Base-by-base conservation (phyloP, 306 rosid species). In the Cyclanthera cordifolia region DNA sequence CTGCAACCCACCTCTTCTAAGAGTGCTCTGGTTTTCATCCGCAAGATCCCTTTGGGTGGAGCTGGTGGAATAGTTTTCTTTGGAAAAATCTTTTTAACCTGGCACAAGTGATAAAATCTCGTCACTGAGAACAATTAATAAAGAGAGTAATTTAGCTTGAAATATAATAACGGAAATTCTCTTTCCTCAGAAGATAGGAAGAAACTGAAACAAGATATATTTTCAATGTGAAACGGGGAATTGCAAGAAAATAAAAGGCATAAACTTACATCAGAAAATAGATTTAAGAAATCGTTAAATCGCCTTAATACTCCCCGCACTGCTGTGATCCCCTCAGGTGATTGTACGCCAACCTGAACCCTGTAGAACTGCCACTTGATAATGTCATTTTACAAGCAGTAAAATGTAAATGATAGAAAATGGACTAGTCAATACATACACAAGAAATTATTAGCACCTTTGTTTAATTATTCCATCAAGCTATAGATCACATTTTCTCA, bases 331-430 rank as follows among this genome's bases (percentile, higher is more conserved):
- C 71, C 71, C 12, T 66, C 71, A 24, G 71, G 92, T 74, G 97
- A 90, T 79, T 94, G 99, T 69, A 94, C 67, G 70, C 95, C 97
- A 80, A 94, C 90, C 79, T 90, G 95, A 73, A 94, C 85, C 97
- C 97, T 94, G 90, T 94, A 94, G 85, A 94, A 94, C 99, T 94
- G 99, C 78, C 85, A 87, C 83, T 69, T 77, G 57, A 83, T 75
- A 82, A 79, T 84, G 93, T 89, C 80, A 89, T 76, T 16, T 54
- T 28, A 25, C 55, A 66, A 66, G 24, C 14, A 66, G 48, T 15
- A 8, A 47, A 12, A 30, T 16, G 6, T 30, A 25, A 59, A 60
- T 60, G 48, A 39, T 5, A 39, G 13, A 45, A 65, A 41, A 65
- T 8, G 28, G 53, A 24, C 9, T 45, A 24, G 23, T 43, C 1